Conservation (phyloP, 352 stramenopile species). For the Phytopythium helicoides region DNA sequence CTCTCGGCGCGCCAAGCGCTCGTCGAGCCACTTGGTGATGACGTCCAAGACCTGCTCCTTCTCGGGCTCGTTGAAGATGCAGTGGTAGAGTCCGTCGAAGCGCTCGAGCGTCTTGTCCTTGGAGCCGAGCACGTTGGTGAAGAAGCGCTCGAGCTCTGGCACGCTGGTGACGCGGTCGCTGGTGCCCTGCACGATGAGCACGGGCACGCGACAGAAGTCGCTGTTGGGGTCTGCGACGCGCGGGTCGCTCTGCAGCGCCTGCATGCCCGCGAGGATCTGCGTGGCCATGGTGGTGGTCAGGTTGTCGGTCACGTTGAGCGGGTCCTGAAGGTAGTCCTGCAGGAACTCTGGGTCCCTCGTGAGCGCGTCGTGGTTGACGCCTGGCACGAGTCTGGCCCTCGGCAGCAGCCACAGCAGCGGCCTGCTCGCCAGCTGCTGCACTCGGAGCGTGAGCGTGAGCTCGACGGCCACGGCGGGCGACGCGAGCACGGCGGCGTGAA, state of each 20-base stretch:
- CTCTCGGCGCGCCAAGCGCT: no score
- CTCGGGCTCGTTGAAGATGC: conserved; percentile 57
- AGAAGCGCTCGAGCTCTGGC: conserved; percentile 43
- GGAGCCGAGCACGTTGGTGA: conserved; percentile 35
- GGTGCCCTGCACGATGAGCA: conserved; percentile 39
- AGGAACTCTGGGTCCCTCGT: conserved; percentile 37
- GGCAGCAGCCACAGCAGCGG: conserved; percentile 44
- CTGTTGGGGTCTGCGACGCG: conserved; percentile 26
- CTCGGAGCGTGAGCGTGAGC: conserved; percentile 39
- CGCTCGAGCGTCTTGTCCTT: conserved; percentile 60
- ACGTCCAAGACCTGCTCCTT: conserved; percentile 39
- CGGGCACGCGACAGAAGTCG: no score
- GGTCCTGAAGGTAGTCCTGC: conserved; percentile 51
- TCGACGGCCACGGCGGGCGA: conserved; percentile 62
- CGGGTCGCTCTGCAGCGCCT: conserved; percentile 21
- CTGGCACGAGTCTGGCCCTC: conserved; percentile 40
- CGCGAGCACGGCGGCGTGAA: conserved; percentile 47
- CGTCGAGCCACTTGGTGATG: conserved; percentile 50
- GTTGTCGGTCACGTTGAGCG: conserved; percentile 40
- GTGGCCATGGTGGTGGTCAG: conserved; percentile 19
- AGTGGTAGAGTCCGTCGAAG: conserved; percentile 53
- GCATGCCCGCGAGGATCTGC: conserved; percentile 26
- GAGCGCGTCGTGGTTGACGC: conserved; percentile 45
- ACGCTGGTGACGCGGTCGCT: conserved; percentile 44
- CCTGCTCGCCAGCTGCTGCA: conserved; percentile 35